Conservation (phyloP, 495 filamentous ascomycete genomes). For the Xylaria intraflava region DNA sequence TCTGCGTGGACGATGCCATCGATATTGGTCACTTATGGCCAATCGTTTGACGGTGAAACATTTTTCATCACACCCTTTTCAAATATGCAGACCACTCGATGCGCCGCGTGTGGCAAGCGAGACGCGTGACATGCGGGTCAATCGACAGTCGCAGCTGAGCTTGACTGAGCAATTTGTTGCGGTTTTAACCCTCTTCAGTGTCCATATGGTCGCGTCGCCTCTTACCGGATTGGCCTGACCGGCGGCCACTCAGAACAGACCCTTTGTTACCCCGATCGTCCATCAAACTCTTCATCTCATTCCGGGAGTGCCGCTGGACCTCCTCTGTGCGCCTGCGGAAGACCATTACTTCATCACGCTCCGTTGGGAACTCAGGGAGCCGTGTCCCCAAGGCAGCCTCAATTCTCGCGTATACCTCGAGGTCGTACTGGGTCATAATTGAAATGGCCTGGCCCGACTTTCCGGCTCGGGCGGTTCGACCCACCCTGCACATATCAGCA, state of each 20-base stretch:
- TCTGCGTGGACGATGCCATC: not conserved
- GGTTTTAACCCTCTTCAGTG: constrained; percentile 59
- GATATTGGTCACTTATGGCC: no score
- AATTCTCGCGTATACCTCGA: constrained; percentile 80
- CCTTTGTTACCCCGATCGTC: constrained; percentile 68
- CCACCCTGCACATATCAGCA: constrained; percentile 48
- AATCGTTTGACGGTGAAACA: no score
- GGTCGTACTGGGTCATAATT: constrained; percentile 84
- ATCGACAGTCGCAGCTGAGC: not conserved
- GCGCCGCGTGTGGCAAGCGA: not conserved
- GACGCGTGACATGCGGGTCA: not conserved
- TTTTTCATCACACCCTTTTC: not conserved
- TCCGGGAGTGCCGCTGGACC: constrained; percentile 74
- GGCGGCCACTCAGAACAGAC: constrained; percentile 49
- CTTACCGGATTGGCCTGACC: constrained; percentile 39
- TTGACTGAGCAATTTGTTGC: not conserved
- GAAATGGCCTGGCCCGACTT: constrained; percentile 76
- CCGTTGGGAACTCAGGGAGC: constrained; percentile 56
- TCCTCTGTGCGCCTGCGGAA: constrained; percentile 71
- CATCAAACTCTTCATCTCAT: constrained; percentile 75
- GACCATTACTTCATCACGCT: constrained; percentile 85
- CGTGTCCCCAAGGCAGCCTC: constrained; percentile 76
- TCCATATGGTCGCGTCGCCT: constrained; percentile 74
- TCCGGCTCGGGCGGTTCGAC: constrained; percentile 86
- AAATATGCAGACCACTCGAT: not conserved